A percentile compares a stretch with the other conserved stretches of the same genome.
Conservation (phyloP, 2,329 filamentous ascomycete species). For the Chaetomiaceae sp. region DNA sequence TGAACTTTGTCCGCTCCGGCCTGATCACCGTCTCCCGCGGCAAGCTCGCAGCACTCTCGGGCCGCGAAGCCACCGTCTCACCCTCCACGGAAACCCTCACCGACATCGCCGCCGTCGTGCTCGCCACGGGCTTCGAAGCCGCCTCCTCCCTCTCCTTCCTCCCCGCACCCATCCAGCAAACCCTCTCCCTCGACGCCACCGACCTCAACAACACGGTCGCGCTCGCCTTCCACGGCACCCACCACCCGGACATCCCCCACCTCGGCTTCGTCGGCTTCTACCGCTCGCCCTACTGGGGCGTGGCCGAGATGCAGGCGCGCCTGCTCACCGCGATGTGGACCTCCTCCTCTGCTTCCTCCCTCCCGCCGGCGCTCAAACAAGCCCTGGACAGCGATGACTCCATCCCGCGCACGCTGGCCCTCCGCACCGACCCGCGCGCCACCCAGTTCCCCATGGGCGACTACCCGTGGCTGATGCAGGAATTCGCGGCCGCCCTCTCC, state of each 20-base stretch:
- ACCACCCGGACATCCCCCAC: slow-evolving; percentile 53
- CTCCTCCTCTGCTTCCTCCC: slow-evolving; percentile 18
- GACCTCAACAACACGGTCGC: slow-evolving; percentile 56
- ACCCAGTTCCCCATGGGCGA: slow-evolving; percentile 81
- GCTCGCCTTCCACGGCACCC: slow-evolving; percentile 60
- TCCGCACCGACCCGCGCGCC: slow-evolving; percentile 46
- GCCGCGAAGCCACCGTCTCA: slow-evolving; percentile 31
- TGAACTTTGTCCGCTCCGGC: slow-evolving; percentile 65
- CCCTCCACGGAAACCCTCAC: slow-evolving; percentile 35
- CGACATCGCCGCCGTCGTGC: slow-evolving; percentile 59
- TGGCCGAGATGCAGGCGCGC: slow-evolving; percentile 80
- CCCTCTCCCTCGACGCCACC: slow-evolving; percentile 50
- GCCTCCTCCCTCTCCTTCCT: slow-evolving; percentile 60
- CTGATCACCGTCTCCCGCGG: slow-evolving; percentile 48
- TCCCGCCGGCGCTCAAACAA: slow-evolving; percentile 28
- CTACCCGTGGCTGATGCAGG: slow-evolving; percentile 69
- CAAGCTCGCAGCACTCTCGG: slow-evolving; percentile 35
- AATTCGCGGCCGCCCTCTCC: slow-evolving; percentile 58
- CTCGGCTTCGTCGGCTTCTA: slow-evolving; percentile 81
- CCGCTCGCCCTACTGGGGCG: slow-evolving; percentile 76
- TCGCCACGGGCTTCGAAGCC: slow-evolving; percentile 70
- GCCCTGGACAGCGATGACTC: slow-evolving; percentile 41
- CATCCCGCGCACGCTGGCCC: slow-evolving; percentile 39
- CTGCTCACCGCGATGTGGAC: slow-evolving; percentile 58
- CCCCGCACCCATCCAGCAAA: slow-evolving; percentile 46